Evolutionary conservation across 2,329 filamentous ascomycete species (phyloP), one percentile per base, ranked within the genome.

Genomic region (Leptographium procerum): DNA sequence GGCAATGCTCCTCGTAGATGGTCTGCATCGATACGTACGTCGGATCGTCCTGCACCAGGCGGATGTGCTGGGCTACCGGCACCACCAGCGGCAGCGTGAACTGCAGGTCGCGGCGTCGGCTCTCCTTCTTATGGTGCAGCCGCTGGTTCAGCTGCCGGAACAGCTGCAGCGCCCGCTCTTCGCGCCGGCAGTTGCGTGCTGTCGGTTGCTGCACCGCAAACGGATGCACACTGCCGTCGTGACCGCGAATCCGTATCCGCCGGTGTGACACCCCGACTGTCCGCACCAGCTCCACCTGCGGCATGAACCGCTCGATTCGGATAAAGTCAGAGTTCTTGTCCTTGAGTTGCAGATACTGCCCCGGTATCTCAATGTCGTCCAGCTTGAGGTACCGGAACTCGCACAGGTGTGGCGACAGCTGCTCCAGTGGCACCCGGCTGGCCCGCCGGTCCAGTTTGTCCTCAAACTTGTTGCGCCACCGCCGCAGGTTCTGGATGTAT

Each of bases 281-380:
- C 58, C 94, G 86, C 48, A 99, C 89, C 56, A 97, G 80, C 65
- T 99, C 92, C 24, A 99, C 91, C 64, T 94, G 89, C 11, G 95
- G 91, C 66, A 99, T 74, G 82, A 99, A 99, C 28, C 92, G 87
- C 70, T 99, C 95, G 64, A 99, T 97, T 52, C 91, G 87, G 64
- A 99, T 87, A 69, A 99, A 99, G 70, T 99, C 94, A 66, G 95
- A 91, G 71, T 99, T 99, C 81, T 97, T 99, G 67, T 99, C 95
- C 71, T 94, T 95, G 74, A 96, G 94, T 69, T 95, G 86, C 62
- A 96, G 76, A 71, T 99, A 99, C 70, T 99, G 94, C 0, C 94
- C 94, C 3, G 95, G 95, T 40, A 99, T 85, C 72, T 99, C 94
- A 14, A 99, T 92, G 66, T 99, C 95, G 68, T 99, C 94, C 65